Conservation (phyloP, 192 early-diverging fungal genomes). For the Coemansia brasiliensis region DNA sequence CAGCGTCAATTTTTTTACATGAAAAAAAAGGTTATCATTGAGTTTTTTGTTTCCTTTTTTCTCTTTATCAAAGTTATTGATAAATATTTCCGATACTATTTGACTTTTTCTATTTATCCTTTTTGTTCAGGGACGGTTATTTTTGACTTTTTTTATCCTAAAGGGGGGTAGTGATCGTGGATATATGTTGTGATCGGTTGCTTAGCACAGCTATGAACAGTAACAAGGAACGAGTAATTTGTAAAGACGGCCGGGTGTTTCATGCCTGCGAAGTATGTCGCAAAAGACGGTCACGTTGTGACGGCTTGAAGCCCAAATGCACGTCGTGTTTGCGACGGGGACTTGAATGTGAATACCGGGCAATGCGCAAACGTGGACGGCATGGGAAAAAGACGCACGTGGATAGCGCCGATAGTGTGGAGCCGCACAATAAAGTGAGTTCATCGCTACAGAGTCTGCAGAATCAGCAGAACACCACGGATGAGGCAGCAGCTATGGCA, state of each 20-base stretch:
- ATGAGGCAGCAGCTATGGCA: conserved; percentile 1
- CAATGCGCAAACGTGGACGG: conserved; percentile 53
- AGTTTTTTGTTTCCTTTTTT: neutral
- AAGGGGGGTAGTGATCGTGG: too few relatives aligned
- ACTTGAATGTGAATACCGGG: conserved; percentile 47
- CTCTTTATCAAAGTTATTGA: too few relatives aligned
- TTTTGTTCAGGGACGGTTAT: neutral
- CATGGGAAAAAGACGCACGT: conserved; percentile 27
- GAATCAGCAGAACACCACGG: neutral
- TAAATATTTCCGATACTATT: neutral
- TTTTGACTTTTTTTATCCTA: too few relatives aligned
- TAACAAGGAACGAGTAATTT: conserved; percentile 27
- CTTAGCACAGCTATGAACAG: neutral
- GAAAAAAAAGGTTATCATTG: neutral
- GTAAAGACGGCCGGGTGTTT: conserved; percentile 54
- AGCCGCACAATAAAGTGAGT: neutral
- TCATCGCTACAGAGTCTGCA: neutral
- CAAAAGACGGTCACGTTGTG: conserved; percentile 44
- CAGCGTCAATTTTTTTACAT: conserved; percentile 2
- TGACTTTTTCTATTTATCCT: too few relatives aligned
- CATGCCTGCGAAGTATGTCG: conserved; percentile 54
- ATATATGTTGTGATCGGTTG: too few relatives aligned
- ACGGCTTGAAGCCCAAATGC: conserved; percentile 39
- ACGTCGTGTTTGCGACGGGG: conserved; percentile 43
- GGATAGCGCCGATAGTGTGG: too few relatives aligned